These are phyloP conservation scores for Xanthoconium purpureum DNA, from an alignment of 768 basidiomycete species.

Conservation along the genomic window DNA sequence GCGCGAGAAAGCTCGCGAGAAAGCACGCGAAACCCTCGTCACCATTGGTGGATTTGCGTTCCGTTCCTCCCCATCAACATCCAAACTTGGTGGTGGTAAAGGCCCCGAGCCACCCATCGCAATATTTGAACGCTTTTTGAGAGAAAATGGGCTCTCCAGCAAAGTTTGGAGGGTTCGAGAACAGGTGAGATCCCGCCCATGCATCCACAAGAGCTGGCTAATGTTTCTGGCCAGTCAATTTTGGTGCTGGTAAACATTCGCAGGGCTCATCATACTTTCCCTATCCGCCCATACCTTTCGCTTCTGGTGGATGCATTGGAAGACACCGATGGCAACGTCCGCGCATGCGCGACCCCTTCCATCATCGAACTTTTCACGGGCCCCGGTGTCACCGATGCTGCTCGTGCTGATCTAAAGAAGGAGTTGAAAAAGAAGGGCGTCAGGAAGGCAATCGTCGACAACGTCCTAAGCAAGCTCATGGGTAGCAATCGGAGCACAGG, in stretches of 20 bases:
- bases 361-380: constrained; percentile 85
- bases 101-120: constrained; percentile 64
- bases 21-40: constrained; percentile 75
- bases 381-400: constrained; percentile 76
- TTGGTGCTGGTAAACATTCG: constrained; percentile 71
- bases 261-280: constrained; percentile 66
- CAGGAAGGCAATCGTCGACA: constrained; percentile 83
- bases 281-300: constrained; percentile 77
- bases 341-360: constrained; percentile 78
- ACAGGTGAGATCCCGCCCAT: constrained; percentile 53
- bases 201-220: not conserved
- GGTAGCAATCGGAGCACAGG: constrained; percentile 37
- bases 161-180: constrained; percentile 87
- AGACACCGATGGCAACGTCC: constrained; percentile 87
- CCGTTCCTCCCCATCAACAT: constrained; percentile 47
- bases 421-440: constrained; percentile 83
- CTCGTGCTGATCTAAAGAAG: constrained; percentile 91
- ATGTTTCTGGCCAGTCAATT: constrained; percentile 44
- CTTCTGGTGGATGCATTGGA: constrained; percentile 82
- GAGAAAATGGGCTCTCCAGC: constrained; percentile 70
- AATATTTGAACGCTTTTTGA: constrained; percentile 68
- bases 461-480: constrained; percentile 67
- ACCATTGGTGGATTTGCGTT: constrained; percentile 71
- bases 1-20: constrained; percentile 66
- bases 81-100: constrained; percentile 52